These are phyloP conservation scores for Geotrichum cucujoidarum DNA, from an alignment of 1,139 yeast species.

Conservation along the genomic window DNA sequence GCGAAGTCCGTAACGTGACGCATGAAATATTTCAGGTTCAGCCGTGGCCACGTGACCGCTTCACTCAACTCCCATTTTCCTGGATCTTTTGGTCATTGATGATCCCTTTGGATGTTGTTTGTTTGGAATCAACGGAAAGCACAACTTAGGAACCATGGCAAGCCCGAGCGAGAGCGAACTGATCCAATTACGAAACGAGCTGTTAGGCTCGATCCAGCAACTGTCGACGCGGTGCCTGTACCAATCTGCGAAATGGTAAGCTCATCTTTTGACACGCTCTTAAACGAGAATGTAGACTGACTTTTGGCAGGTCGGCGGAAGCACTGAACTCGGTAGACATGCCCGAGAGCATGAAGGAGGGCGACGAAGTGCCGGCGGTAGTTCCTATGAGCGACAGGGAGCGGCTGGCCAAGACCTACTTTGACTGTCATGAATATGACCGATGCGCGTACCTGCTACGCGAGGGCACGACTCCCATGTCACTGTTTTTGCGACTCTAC, in stretches of 20 bases:
- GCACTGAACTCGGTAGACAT: slow-evolving; percentile 45
- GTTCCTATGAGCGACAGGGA: slow-evolving; percentile 21
- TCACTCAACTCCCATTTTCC: too few relatives aligned
- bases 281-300: too few relatives aligned
- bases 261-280: not conserved
- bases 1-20: too few relatives aligned
- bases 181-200: slow-evolving; percentile 32
- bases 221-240: slow-evolving; percentile 50
- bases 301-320: slow-evolving; percentile 52
- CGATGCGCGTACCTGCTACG: slow-evolving; percentile 62
- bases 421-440: slow-evolving; percentile 81
- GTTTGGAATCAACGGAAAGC: too few relatives aligned
- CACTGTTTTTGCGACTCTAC: slow-evolving; percentile 63
- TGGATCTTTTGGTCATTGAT: too few relatives aligned
- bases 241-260: slow-evolving; percentile 73
- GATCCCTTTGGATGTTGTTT: too few relatives aligned
- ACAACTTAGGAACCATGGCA: too few relatives aligned
- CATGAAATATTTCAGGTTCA: too few relatives aligned
- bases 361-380: not conserved
- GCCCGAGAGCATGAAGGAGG: slow-evolving; percentile 6
- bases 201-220: slow-evolving; percentile 40
- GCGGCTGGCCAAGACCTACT: slow-evolving; percentile 65
- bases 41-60: too few relatives aligned
- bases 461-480: slow-evolving; percentile 45
- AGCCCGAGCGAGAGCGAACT: slow-evolving; percentile 6